Evolutionary conservation across 1,284 basidiomycete species (phyloP).

Genomic region (Sutorius eximius): DNA sequence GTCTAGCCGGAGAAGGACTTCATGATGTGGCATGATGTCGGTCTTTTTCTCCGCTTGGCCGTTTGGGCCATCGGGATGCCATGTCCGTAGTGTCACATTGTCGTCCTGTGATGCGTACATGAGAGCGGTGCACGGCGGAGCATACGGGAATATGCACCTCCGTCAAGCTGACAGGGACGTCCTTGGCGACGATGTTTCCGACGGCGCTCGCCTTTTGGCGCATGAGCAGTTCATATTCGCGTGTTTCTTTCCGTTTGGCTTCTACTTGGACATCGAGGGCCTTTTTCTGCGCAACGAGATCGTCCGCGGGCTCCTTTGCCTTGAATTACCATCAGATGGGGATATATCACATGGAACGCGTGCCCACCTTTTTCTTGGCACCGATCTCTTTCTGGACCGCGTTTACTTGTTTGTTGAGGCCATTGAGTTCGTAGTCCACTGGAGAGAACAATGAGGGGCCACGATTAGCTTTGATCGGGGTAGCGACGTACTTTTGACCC

Average conservation of each 20-base stretch:
- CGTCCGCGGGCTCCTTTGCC: conserved; percentile 91
- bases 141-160: conserved; percentile 61
- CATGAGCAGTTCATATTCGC: conserved; percentile 79
- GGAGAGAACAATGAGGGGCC: conserved; percentile 1
- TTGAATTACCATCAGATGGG: conserved; percentile 32
- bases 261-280: conserved; percentile 79
- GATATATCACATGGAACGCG: background rate
- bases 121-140: background rate
- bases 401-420: conserved; percentile 82
- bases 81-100: conserved; percentile 79
- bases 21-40: conserved; percentile 92
- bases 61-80: conserved; percentile 84
- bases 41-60: conserved; percentile 58
- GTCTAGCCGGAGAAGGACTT: conserved; percentile 91
- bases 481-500: conserved; percentile 79
- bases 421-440: conserved; percentile 88
- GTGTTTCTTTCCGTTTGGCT: conserved; percentile 71
- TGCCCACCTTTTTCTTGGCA: conserved; percentile 83
- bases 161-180: conserved; percentile 82
- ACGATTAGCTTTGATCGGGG: background rate
- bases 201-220: conserved; percentile 78
- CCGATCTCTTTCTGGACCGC: conserved; percentile 92
- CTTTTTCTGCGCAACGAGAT: conserved; percentile 80
- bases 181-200: conserved; percentile 91
- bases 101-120: conserved; percentile 62